phyloP scores from a whole-genome alignment of 2,329 filamentous ascomycete species.

The Trichoderma arundinaceum region DNA sequence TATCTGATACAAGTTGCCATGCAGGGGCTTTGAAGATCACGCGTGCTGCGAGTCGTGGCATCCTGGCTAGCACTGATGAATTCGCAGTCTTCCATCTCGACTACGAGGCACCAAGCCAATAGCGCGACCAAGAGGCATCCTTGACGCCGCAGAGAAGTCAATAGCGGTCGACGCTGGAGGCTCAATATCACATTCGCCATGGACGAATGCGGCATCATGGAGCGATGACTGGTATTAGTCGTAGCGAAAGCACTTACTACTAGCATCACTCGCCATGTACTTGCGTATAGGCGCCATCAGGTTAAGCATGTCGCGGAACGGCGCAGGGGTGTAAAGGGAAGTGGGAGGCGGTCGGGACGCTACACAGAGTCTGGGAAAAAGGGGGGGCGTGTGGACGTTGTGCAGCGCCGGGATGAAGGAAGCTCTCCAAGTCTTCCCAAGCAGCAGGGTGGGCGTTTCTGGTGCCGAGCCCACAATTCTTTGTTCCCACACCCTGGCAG shows the following conservation, averaged over 20 bases:
- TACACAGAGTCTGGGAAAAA: background rate
- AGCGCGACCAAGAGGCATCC: background rate
- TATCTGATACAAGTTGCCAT: background rate
- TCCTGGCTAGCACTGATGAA: background rate
- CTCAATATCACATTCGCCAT: constrained; percentile 5
- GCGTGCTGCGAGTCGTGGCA: background rate
- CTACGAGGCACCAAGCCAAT: background rate
- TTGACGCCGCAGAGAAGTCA: background rate
- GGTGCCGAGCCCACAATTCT: constrained; percentile 15
- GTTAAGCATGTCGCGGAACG: constrained; percentile 22
- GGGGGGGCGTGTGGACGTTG: constrained; percentile 29
- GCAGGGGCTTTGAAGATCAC: constrained; percentile 17
- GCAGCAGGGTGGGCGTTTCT: constrained; percentile 14
- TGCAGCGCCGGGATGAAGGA: constrained; percentile 23
- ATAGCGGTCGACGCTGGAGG: constrained; percentile 4
- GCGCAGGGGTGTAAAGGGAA: constrained; percentile 12
- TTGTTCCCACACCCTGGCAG: constrained; percentile 20
- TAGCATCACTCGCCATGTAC: constrained; percentile 2
- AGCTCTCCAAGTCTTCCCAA: no score
- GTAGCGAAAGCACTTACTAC: constrained; percentile 7
- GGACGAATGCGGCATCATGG: constrained; percentile 19
- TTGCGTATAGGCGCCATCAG: constrained; percentile 7
- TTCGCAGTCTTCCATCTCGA: background rate
- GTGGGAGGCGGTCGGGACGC: constrained; percentile 27
- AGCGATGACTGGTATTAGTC: constrained; percentile 24